Conservation (phyloP, 768 basidiomycete species). For the Sarcodon aspratus region DNA sequence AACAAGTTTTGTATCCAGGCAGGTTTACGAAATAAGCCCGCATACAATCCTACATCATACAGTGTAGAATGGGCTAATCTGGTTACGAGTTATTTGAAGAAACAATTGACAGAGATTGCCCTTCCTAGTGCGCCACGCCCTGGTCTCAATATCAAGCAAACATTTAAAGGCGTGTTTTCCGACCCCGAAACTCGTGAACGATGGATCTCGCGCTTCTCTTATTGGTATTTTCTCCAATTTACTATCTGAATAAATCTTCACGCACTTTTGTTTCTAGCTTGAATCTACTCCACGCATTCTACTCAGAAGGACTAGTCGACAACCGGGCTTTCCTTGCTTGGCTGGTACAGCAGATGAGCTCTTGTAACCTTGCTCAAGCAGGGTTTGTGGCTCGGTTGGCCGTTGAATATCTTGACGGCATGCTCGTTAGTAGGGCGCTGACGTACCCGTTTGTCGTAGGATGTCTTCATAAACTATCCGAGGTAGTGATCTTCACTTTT, state of each 20-base stretch:
- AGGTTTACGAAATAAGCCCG: constrained; percentile 63
- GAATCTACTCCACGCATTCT: constrained; percentile 62
- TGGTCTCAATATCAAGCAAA: constrained; percentile 72
- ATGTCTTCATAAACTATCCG: constrained; percentile 51
- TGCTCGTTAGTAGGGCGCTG: constrained; percentile 56
- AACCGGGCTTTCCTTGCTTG: constrained; percentile 66
- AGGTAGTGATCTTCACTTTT: constrained; percentile 28
- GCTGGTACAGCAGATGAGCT: constrained; percentile 69
- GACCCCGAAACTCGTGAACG: constrained; percentile 59
- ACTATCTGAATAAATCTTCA: too few species aligned
- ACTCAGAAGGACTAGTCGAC: constrained; percentile 73
- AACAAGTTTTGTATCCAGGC: constrained; percentile 28
- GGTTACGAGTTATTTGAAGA: constrained; percentile 73
- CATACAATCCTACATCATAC: constrained; percentile 76
- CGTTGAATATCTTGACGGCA: constrained; percentile 70
- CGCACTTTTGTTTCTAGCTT: constrained; percentile 29
- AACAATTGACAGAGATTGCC: constrained; percentile 68
- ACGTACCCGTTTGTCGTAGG: constrained; percentile 63
- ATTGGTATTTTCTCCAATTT: constrained; percentile 38
- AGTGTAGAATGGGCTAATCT: constrained; percentile 80
- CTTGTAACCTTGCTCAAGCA: constrained; percentile 72
- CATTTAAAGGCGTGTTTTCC: constrained; percentile 71
- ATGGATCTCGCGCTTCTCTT: constrained; percentile 73
- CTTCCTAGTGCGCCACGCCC: constrained; percentile 70
- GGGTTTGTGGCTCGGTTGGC: constrained; percentile 66